Base-by-base conservation (phyloP, 352 stramenopile genomes). In the Pythium aphanidermatum region DNA sequence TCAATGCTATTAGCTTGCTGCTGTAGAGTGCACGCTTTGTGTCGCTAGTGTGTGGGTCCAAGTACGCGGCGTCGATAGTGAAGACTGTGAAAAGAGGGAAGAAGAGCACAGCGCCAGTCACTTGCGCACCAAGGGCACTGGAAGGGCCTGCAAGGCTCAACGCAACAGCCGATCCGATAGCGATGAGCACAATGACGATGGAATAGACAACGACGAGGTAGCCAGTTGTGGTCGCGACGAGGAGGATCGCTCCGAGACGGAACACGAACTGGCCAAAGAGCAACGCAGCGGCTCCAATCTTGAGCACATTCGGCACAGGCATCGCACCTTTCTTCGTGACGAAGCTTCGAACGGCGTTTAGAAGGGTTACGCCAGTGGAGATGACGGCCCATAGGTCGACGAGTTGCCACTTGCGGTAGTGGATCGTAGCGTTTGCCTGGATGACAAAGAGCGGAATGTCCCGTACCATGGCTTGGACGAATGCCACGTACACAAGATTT, bases 391-490 rank as follows among this genome's bases (percentile, higher is more conserved):
- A 80, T 1, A 88, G 50, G 37, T 88, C 75, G 20, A 83, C 57
- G 26, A 77, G 45, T 31, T 79, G 58, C 73, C 72, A 85, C 67
- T 86, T 88, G 62, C 73, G 75, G 56, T 88, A 88, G 59, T 88
- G 73, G 46, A 88, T 85, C 7, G 73, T 88, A 7, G 75, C 75
- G 34, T 88, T 88, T 8, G 75, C 70, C 28, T 88, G 75, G 39
- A 88, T 62, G 38, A 88, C 44, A 36, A 88, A 88, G 35, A 88
- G 54, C 44, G 75, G 73, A 27, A 85, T 68, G 50, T 88, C 75
- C 21, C 75, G 75, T 33, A 88, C 70, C 25, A 88, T 70, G 25
- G 62, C 64, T 28, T 88, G 75, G 33, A 84, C 65, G 46, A 88
- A 88, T n/a, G 57, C 59, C 1, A 61, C 70, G 43, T 74, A 86